Conservation (phyloP, 2,329 filamentous ascomycete genomes). For the Colletotrichum navitas region DNA sequence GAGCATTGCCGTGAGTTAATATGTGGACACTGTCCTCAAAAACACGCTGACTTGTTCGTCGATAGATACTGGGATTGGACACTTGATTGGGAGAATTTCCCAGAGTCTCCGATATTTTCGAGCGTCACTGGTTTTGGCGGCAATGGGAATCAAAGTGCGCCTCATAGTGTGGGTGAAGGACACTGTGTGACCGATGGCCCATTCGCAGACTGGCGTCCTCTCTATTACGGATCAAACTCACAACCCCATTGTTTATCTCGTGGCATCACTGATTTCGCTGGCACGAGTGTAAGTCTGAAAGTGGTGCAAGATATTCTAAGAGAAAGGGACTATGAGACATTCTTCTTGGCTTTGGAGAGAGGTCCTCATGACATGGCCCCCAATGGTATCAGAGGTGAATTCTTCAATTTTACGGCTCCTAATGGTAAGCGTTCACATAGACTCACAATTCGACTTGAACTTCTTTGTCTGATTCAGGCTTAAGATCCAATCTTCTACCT, state of each 20-base stretch:
- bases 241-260: background rate
- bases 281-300: background rate
- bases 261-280: background rate
- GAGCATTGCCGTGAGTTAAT: background rate
- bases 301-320: background rate
- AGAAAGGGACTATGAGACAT: background rate
- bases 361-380: background rate
- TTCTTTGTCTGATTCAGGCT: background rate
- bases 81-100: background rate
- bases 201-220: background rate
- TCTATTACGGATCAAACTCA: background rate
- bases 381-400: background rate
- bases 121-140: background rate
- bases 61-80: background rate
- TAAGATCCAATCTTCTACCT: background rate
- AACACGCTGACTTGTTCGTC: background rate
- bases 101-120: background rate
- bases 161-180: background rate
- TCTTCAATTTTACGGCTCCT: background rate
- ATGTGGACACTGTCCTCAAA: background rate
- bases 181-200: background rate
- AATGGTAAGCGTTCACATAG: background rate
- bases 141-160: background rate
- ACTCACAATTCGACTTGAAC: background rate
- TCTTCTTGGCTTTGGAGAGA: background rate